Evolutionary conservation across 768 basidiomycete species (phyloP).

Genomic region (Termitomyces eurrhizus): DNA sequence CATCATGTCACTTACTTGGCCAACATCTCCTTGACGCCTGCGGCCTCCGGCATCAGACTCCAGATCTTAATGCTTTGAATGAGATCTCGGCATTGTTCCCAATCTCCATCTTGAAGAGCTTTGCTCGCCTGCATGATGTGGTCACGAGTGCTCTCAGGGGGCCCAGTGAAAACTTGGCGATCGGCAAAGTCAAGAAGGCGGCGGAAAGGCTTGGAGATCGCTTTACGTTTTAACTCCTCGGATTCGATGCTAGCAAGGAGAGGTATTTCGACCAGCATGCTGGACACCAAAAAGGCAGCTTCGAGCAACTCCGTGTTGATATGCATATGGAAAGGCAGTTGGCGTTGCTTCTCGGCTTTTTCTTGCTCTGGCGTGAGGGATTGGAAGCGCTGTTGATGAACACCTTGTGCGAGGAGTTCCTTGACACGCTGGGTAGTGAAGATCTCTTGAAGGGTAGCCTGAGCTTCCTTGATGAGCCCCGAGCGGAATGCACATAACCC

Average conservation of each 20-base stretch:
- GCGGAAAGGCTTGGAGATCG: slow-evolving; percentile 95
- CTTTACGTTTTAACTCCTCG: slow-evolving; percentile 90
- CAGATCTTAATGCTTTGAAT: slow-evolving; percentile 97
- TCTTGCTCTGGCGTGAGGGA: slow-evolving; percentile 92
- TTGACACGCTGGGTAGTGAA: slow-evolving; percentile 96
- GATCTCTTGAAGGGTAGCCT: slow-evolving; percentile 90
- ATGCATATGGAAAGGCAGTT: slow-evolving; percentile 99
- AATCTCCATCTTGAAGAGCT: slow-evolving; percentile 93
- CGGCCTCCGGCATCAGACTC: slow-evolving; percentile 90
- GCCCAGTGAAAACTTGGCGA: slow-evolving; percentile 95
- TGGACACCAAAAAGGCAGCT: slow-evolving; percentile 95
- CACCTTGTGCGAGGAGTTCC: slow-evolving; percentile 94
- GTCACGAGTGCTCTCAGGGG: slow-evolving; percentile 97
- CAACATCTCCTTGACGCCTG: slow-evolving; percentile 90
- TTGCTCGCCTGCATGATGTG: slow-evolving; percentile 99
- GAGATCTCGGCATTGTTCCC: slow-evolving; percentile 93
- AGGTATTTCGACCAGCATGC: slow-evolving; percentile 98
- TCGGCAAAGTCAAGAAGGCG: slow-evolving; percentile 95
- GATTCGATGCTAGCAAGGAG: slow-evolving; percentile 91
- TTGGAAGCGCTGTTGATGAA: slow-evolving; percentile 90
- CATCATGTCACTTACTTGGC: slow-evolving; percentile 57
- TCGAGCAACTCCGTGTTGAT: slow-evolving; percentile 98
- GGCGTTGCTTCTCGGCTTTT: slow-evolving; percentile 91
- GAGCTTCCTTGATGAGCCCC: slow-evolving; percentile 92
- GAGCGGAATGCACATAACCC: slow-evolving; percentile 96